Evolutionary conservation across 768 basidiomycete species (phyloP).

Genomic region (Lentinula edodes): DNA sequence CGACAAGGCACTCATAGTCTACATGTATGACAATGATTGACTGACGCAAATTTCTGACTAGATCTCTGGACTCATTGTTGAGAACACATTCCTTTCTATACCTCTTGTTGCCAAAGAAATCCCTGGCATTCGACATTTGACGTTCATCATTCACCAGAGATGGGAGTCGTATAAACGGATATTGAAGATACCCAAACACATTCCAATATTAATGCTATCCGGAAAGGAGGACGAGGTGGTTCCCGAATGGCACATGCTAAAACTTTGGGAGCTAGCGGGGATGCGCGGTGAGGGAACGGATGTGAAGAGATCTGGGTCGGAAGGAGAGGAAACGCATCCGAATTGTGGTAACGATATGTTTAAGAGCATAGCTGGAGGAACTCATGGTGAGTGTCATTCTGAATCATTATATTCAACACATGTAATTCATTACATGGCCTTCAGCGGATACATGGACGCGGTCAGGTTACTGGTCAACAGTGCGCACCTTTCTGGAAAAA

Average conservation of each 20-base stretch:
- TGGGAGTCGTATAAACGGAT: constrained; percentile 79
- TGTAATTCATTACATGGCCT: background rate
- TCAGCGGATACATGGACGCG: constrained; percentile 1
- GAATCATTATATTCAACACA: too few relatives aligned
- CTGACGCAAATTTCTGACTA: background rate
- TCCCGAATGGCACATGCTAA: constrained; percentile 70
- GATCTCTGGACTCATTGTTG: constrained; percentile 64
- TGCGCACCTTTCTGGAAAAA: background rate
- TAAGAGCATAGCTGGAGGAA: background rate
- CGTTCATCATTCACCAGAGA: constrained; percentile 81
- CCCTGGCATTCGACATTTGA: constrained; percentile 65
- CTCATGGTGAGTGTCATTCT: background rate
- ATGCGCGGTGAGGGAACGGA: constrained; percentile 42
- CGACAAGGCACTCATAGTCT: constrained; percentile 41
- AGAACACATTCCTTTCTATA: constrained; percentile 91
- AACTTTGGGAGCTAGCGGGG: constrained; percentile 61
- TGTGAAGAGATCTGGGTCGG: background rate
- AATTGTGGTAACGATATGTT: constrained; percentile 6
- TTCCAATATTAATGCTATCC: constrained; percentile 79
- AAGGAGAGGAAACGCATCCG: too few relatives aligned
- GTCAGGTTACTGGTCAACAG: constrained; percentile 3
- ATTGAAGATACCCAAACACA: constrained; percentile 51
- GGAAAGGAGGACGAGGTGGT: constrained; percentile 72
- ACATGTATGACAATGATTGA: background rate
- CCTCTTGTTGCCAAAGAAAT: constrained; percentile 78